Base-by-base conservation (phyloP, 2,329 filamentous ascomycete genomes). In the Cytospora schulzeri region DNA sequence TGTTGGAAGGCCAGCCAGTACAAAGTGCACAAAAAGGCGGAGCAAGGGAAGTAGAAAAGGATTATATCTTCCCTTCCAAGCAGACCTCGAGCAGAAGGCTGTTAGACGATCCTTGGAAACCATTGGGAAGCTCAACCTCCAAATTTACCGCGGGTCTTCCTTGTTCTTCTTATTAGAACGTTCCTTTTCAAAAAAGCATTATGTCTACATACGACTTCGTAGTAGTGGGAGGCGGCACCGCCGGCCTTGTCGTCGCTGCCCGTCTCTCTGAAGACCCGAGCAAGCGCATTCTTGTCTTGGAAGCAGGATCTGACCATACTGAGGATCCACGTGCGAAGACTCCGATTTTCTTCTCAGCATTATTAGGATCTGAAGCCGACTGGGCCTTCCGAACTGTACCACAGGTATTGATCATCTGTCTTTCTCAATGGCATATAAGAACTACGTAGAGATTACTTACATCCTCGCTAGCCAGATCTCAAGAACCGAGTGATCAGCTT, bases 151-250 rank as follows among this genome's bases (percentile, higher is more conserved):
- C n/a, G 2, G n/a, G n/a, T n/a, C n/a, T n/a, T n/a, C n/a, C n/a
- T n/a, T n/a, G n/a, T n/a, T n/a, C n/a, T n/a, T n/a, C n/a, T n/a
- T n/a, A n/a, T n/a, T n/a, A 4, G 4, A 8, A 6, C n/a, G 8
- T 14, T 19, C 19, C 6, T 45, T 22, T 19, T 12, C 17, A 17
- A 24, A 0, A 53, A 31, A 14, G 2, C n/a, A 56, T 24, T 24
- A 17, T 19, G 35, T 53, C 53, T 1, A 5, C 26, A 0, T 64
- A 64, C 11, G 79, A 83, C 71, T 82, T 80, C 69, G 71, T 83
- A 65, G 73, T 83, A 57, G 78, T 81, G 17, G 80, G 81, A 35
- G 81, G 80, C n/a, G 81, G 81, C 19, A 82, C 80, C 2, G 76
- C 80, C 38, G 81, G 81, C 22, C 77, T 81, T 59, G 76, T 80